Evolutionary conservation across 208 protist genomes (phyloP), one percentile per base, ranked within the genome.

Genomic region (Acanthamoeba royreba): DNA sequence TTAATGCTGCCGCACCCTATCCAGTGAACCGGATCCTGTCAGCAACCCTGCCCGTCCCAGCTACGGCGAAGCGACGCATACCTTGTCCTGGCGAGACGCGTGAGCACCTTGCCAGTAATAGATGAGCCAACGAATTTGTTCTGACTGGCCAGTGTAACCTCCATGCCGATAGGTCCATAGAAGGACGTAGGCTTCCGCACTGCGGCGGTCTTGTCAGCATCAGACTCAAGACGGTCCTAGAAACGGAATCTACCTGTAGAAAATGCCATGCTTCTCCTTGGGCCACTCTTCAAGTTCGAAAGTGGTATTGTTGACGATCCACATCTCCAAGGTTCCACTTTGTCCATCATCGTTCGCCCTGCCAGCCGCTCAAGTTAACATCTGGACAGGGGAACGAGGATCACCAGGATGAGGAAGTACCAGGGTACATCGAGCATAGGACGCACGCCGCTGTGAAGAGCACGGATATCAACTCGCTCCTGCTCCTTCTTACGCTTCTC

Each of bases 21-120:
- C n/a, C n/a, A n/a, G 22, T 28, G 22, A 11, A 85, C 31, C 8
- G 52, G 0, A 25, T 47, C 38, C 5, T 35, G 55, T 63, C 55
- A 63, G 55, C 55, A n/a, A 35, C 31, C 25, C 3, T 25, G 25
- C 2, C 55, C 55, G 31, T n/a, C n/a, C 3, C 55, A 19, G 15
- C 8, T 17, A 28, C 55, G 55, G 58, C 9, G 91, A 42, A 28
- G 90, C 69, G 33, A 40, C 49, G 3, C 42, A 38, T n/a, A 85
- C 92, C 52, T 87, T 89, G 66, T 96, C 92, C 40, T 94, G 63
- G 0, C 13, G 9, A 5, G 81, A 46, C 19, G 92, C 38, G 22
- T 94, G 40, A 11, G 35, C 31, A n/a, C 94, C 94, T 43, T 91
- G 93, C 94, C 94, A 96, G 87, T 91, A 94, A 55, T 95, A 96